Percentiles rank a stretch among this genome's conserved stretches.
Conservation (phyloP, 2,329 filamentous ascomycete genomes). For the Emmonsia crescens region DNA sequence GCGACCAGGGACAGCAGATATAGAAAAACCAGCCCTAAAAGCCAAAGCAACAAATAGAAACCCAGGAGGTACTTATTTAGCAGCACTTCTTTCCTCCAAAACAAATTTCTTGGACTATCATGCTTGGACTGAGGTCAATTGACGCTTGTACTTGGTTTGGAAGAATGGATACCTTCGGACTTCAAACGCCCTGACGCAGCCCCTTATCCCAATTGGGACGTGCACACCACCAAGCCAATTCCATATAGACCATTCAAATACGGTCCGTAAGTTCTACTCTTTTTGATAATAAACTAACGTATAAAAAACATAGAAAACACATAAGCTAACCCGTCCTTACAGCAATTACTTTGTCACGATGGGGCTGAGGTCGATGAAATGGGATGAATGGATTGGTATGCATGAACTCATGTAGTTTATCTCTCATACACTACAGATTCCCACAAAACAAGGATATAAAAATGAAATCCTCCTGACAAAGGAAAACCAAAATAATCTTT, state of each 20-base stretch:
- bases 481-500: not conserved
- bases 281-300: not conserved
- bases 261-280: conserved; percentile 44
- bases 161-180: conserved; percentile 46
- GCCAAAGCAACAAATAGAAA: conserved; percentile 29
- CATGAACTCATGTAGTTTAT: not conserved
- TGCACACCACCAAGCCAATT: conserved; percentile 58
- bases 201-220: conserved; percentile 58
- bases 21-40: conserved; percentile 34
- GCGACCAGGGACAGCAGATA: conserved; percentile 29
- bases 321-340: not conserved
- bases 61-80: conserved; percentile 34
- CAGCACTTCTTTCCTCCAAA: not conserved
- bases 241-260: conserved; percentile 70
- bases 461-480: not conserved
- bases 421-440: not conserved
- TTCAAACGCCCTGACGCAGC: conserved; percentile 51
- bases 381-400: conserved; percentile 60
- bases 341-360: conserved; percentile 63
- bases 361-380: conserved; percentile 60
- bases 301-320: not conserved
- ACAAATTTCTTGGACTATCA: not conserved
- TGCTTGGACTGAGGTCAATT: not conserved
- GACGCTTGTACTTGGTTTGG: not conserved
- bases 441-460: not conserved